phyloP scores from a whole-genome alignment of 164 flowering plant genomes.

The Malania oleifera region DNA sequence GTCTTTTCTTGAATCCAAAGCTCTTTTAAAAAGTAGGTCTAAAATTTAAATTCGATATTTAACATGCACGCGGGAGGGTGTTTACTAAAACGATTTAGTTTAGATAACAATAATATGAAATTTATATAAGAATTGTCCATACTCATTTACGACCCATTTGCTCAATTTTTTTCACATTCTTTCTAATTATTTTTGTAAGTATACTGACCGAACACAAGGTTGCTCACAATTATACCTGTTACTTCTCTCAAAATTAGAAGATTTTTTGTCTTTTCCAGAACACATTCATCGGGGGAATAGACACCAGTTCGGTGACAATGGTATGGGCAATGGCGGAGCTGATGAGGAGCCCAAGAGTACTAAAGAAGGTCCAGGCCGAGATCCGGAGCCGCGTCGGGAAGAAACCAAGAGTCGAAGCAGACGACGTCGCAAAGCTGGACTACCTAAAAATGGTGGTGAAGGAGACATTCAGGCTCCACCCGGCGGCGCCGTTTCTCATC shows the following conservation, averaged over 20 bases:
- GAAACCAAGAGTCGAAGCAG: conserved; percentile 7
- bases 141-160: background rate
- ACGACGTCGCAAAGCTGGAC: no score
- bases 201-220: no score
- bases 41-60: no score
- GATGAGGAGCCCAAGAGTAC: conserved; percentile 4
- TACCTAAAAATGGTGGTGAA: conserved; percentile 20
- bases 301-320: conserved; percentile 8
- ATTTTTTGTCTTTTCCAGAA: conserved; percentile 8
- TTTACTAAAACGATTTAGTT: no score
- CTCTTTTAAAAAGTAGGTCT: no score
- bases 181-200: no score
- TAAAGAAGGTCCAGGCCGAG: conserved; percentile 13
- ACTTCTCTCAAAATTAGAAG: no score
- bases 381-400: conserved; percentile 4
- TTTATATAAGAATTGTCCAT: no score
- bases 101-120: no score
- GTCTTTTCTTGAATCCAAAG: no score
- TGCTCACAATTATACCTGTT: no score
- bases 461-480: conserved; percentile 23
- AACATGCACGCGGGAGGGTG: no score
- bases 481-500: conserved; percentile 14
- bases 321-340: conserved; percentile 18
- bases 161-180: background rate
- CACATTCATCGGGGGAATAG: conserved; percentile 9